Evolutionary conservation across 2,329 filamentous ascomycete genomes (phyloP), one percentile per base, ranked within the genome.

Genomic region (Aspergillus terreus): DNA sequence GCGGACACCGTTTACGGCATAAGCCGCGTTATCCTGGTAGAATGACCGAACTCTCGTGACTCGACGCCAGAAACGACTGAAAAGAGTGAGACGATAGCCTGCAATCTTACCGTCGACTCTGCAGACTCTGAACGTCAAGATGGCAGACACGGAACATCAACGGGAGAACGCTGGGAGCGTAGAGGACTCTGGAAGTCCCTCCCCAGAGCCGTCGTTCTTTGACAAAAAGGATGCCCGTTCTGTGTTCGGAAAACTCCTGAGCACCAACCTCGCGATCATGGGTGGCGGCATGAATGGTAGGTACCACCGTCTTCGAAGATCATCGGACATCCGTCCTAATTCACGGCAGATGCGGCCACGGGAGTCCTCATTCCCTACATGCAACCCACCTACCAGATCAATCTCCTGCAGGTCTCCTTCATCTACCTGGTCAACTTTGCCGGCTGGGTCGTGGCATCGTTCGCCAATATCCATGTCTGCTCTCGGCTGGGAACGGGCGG

Each of bases 311-410:
- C 14, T 21, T 46, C 7, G 33, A 12, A 38, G 17, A 30, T 10
- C 14, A 14, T 2, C 15, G n/a, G 11, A 30, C n/a, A 11, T 27
- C 6, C 14, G 4, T 15, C 19, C 30, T 52, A 19, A 52, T 42
- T 15, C 10, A 44, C 40, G 47, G 14, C 25, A 63, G 60, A 63
- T 15, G 58, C 60, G 23, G 53, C 56, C 12, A 55, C 57, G n/a
- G 60, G 60, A 5, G 58, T 60, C 17, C 51, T 61, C 19, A 63
- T 63, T 33, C 60, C 60, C 7, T 63, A 63, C 42, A 56, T 63
- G 36, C 59, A 60, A 43, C 59, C 59, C 2, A 58, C 54, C 12
- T 63, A 60, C 46, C 12, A 53, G 14, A 55, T 63, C 36, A 52
- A 55, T 33, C 58, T 63, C 17, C 43, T 61, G 15, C 52, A 55